Evolutionary conservation across 192 early-diverging fungal genomes (phyloP), one percentile per base, ranked within the genome.

Genomic region (Helicostylum pulchrum): DNA sequence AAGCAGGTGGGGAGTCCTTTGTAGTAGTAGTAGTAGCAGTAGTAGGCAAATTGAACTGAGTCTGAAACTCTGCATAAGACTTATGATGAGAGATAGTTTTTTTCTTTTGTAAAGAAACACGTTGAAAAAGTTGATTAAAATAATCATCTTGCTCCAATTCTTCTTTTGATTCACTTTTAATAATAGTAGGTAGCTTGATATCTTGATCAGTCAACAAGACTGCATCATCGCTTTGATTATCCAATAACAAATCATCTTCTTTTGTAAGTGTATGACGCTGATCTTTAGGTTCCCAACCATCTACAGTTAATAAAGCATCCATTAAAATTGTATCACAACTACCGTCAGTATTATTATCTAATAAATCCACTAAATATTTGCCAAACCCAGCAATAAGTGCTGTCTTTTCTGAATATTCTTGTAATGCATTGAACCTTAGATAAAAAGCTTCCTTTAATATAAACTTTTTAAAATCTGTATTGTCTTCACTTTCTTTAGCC

Each of bases 401-500:
- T 1, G 62, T 49, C 47, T 76, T 76, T 50, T 76, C 74, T 21
- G 74, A 59, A 64, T 64, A 71, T 51, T 76, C 74, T 49, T 53
- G 56, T 58, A 71, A 62, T 1, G 74, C 74, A 58, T 76, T 76
- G 52, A 76, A 76, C 7, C 69, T 53, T 17, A 76, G 31, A 43
- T 76, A 76, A 45, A 76, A 76, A 2, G 74, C 74, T 43, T 76
- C 74, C 7, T 58, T 45, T 8, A 76, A 53, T 20, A 68, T 68
- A 65, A 76, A 76, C 20, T 70, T 66, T 51, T 76, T 76, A n/a
- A 76, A 76, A 53, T 71, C 69, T 12, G 47, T 62, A 39, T 10
- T 39, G 3, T 60, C 8, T 17, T 64, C 69, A n/a, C 32, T 64
- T 3, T 71, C 69, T 58, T 42, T 54, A 4, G 57, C 47, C 11